phyloP scores from a whole-genome alignment of 345 rosid genomes.

The Reutealis trisperma region DNA sequence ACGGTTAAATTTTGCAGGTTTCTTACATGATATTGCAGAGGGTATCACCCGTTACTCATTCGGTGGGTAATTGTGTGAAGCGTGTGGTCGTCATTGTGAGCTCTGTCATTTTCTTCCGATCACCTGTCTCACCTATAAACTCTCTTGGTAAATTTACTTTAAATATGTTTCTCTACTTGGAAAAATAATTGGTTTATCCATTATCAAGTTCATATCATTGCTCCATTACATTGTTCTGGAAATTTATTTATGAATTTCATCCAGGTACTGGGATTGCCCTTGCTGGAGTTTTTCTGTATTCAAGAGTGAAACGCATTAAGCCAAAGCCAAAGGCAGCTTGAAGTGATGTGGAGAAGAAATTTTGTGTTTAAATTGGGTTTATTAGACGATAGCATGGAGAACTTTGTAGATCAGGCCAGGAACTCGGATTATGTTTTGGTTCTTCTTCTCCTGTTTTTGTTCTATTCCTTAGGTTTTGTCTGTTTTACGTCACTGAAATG shows the following conservation, averaged over 20 bases:
- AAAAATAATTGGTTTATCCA: neutral
- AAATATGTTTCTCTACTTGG: neutral
- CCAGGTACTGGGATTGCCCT: constrained; percentile 95
- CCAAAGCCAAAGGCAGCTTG: constrained; percentile 79
- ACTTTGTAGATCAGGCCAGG: constrained; percentile 24
- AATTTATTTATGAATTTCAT: neutral
- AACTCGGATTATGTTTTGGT: neutral
- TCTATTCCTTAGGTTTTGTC: neutral
- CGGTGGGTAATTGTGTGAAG: constrained; percentile 99
- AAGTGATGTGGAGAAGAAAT: constrained; percentile 9
- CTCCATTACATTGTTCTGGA: neutral
- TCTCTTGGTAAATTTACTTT: constrained; percentile 60
- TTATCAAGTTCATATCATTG: no score
- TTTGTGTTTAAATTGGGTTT: constrained; percentile 6
- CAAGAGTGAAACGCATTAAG: constrained; percentile 92
- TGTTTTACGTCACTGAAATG: neutral
- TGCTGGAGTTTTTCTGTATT: constrained; percentile 92
- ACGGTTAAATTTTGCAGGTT: constrained; percentile 51
- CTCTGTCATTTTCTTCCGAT: constrained; percentile 86
- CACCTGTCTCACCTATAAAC: constrained; percentile 82
- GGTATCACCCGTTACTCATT: constrained; percentile 97
- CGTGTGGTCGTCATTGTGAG: constrained; percentile 99
- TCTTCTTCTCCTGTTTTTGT: constrained; percentile 1
- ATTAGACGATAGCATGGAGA: constrained; percentile 2
- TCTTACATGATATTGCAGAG: constrained; percentile 94